Percentiles rank a stretch among this genome's conserved stretches.
phyloP scores from a whole-genome alignment of 2,329 filamentous ascomycete genomes.

The Alternaria novae-zelandiae region DNA sequence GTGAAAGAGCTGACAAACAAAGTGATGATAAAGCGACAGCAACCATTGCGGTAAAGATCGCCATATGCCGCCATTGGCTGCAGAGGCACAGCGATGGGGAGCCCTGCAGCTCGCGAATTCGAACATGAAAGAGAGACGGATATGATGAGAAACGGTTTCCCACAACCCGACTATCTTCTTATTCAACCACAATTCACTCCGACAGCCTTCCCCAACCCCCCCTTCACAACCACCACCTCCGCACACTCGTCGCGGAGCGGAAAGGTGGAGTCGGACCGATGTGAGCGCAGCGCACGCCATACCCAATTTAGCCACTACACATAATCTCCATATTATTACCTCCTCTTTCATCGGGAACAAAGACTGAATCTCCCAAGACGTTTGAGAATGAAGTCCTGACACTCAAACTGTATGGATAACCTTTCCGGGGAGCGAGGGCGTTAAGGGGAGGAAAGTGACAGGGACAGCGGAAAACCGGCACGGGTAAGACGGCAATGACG shows the following conservation, averaged over 20 bases:
- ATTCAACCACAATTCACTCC: neutral
- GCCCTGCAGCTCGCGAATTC: neutral
- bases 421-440: neutral
- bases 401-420: neutral
- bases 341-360: neutral
- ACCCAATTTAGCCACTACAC: neutral
- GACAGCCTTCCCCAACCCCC: neutral
- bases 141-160: neutral
- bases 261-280: neutral
- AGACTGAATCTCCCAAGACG: neutral
- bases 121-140: neutral
- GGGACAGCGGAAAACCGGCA: slow-evolving; percentile 1
- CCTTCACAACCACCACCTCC: neutral
- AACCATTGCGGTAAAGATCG: neutral
- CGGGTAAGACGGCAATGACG: neutral
- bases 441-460: neutral
- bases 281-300: neutral
- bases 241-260: neutral
- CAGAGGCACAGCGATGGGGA: neutral
- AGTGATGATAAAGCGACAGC: neutral
- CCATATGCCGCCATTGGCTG: neutral
- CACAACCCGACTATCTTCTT: neutral
- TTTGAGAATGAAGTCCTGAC: neutral
- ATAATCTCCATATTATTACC: neutral
- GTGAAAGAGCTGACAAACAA: neutral